phyloP scores from a whole-genome alignment of 148 eudicot species.

The Vaccinium myrtillus region DNA sequence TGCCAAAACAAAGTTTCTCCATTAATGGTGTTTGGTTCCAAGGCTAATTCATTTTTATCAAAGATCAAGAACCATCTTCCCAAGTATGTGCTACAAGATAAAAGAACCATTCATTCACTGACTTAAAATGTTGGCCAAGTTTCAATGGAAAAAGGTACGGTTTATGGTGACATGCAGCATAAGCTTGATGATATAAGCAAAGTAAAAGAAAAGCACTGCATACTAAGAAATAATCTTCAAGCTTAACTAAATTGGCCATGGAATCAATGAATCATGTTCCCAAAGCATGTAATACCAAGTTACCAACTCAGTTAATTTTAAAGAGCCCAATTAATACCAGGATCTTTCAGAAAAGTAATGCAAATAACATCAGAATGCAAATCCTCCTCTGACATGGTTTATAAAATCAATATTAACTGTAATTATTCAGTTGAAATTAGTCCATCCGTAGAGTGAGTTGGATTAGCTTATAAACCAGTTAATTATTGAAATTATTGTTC shows the following conservation, averaged over 20 bases:
- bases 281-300: too few species aligned
- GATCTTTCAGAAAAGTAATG: neutral
- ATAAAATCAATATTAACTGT: neutral
- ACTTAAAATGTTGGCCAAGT: neutral
- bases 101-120: neutral
- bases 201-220: neutral
- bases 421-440: neutral
- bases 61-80: neutral
- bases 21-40: neutral
- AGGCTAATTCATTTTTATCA: neutral
- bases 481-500: neutral
- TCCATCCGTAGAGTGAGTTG: neutral
- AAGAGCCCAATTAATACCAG: neutral
- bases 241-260: neutral
- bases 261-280: neutral
- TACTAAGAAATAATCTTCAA: neutral
- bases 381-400: neutral
- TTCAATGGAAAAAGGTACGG: neutral
- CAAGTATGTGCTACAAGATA: neutral
- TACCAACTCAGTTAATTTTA: neutral
- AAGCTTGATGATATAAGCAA: neutral
- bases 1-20: neutral
- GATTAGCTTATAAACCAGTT: neutral
- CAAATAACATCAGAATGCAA: slow-evolving; percentile 4
- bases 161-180: neutral